Conservation (phyloP, 805 yeast genomes). For the Kuraishia piskuri region DNA sequence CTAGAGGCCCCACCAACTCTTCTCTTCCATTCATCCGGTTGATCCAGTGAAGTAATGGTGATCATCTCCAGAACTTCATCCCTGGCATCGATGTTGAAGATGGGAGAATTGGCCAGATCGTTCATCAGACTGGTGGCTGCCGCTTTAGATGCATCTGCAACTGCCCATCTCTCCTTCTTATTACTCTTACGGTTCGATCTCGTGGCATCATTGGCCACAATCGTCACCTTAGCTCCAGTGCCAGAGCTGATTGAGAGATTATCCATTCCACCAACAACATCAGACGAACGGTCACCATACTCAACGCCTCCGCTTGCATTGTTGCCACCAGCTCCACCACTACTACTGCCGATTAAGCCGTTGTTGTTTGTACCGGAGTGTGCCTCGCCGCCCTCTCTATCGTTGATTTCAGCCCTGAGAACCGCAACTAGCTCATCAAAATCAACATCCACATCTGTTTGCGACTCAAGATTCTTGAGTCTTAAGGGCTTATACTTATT, state of each 20-base stretch:
- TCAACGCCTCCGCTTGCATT: neutral
- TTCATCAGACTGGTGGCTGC: slow-evolving; percentile 48
- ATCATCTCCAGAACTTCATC: slow-evolving; percentile 86
- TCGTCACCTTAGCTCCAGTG: slow-evolving; percentile 45
- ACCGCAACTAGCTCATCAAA: slow-evolving; percentile 52
- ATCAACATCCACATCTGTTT: slow-evolving; percentile 66
- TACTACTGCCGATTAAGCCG: neutral
- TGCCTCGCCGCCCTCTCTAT: slow-evolving; percentile 7
- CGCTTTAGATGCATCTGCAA: slow-evolving; percentile 63
- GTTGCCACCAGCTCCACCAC: neutral
- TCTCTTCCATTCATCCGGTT: slow-evolving; percentile 75
- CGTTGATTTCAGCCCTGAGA: slow-evolving; percentile 19
- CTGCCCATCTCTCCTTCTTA: slow-evolving; percentile 67
- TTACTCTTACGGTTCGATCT: slow-evolving; percentile 68
- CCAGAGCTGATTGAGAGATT: slow-evolving; percentile 19
- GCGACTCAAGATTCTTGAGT: slow-evolving; percentile 52
- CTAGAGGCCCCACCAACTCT: slow-evolving; percentile 79
- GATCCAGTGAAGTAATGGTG: slow-evolving; percentile 62
- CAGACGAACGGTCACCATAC: slow-evolving; percentile 1
- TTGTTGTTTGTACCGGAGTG: neutral
- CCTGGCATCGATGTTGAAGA: slow-evolving; percentile 68
- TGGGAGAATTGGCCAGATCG: slow-evolving; percentile 56
- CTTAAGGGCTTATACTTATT: slow-evolving; percentile 69
- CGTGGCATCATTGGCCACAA: slow-evolving; percentile 75
- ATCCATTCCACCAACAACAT: slow-evolving; percentile 5